These are phyloP conservation scores for Umbilicus rupestris DNA, from an alignment of 164 flowering plant species.

Conservation along the genomic window DNA sequence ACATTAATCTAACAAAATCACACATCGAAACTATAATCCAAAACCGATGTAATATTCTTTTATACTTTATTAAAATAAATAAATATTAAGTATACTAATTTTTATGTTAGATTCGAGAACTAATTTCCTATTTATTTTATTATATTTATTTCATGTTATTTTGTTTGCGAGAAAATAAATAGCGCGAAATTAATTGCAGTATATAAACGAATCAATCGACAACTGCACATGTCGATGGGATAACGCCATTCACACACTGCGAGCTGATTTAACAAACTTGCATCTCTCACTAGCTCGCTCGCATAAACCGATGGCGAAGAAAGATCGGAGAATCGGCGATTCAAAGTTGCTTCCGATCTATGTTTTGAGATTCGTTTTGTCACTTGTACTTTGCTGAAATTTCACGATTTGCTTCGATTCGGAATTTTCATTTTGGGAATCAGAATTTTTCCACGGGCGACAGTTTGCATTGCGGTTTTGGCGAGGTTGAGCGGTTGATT, in stretches of 20 bases:
- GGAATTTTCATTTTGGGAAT: too few species aligned
- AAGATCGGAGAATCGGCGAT: neutral
- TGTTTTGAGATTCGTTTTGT: neutral
- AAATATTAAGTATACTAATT: too few species aligned
- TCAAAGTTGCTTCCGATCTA: too few species aligned
- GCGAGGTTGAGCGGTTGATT: neutral
- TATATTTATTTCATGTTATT: too few species aligned
- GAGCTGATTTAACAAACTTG: neutral
- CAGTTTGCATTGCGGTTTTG: neutral
- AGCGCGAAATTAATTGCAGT: too few species aligned
- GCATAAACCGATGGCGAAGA: neutral
- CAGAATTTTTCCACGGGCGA: neutral
- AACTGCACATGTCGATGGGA: neutral
- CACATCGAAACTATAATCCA: neutral
- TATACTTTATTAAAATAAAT: too few species aligned
- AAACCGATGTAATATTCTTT: too few species aligned
- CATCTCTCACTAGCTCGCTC: neutral
- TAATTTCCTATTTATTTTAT: too few species aligned
- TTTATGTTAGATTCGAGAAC: too few species aligned
- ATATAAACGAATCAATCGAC: too few species aligned
- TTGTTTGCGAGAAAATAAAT: too few species aligned
- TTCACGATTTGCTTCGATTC: neutral
- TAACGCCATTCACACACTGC: neutral
- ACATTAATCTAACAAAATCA: neutral
- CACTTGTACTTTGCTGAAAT: slow-evolving; percentile 6